Conservation (phyloP, 257 asterid species). For the Scutellaria barbata region DNA sequence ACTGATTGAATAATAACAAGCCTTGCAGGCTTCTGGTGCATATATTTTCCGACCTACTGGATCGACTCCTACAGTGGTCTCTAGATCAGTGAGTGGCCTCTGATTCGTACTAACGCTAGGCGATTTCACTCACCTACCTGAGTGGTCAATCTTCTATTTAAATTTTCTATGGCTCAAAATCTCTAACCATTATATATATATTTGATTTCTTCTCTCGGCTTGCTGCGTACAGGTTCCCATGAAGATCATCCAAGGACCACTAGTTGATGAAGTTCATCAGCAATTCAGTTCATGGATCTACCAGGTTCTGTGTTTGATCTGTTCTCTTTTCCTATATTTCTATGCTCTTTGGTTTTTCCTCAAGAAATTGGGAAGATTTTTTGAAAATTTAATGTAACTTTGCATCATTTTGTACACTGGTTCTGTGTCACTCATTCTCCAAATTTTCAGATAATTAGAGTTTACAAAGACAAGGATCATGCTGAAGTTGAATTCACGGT, state of each 20-base stretch:
- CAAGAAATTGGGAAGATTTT: background rate
- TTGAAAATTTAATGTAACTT: constrained; percentile 8
- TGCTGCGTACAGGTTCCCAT: constrained; percentile 58
- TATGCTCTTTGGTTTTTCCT: constrained; percentile 2
- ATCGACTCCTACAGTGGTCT: constrained; percentile 56
- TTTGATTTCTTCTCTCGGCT: constrained; percentile 1
- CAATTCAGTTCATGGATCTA: constrained; percentile 77
- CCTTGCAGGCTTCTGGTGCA: constrained; percentile 78
- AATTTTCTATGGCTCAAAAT: constrained; percentile 18
- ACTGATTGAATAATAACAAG: constrained; percentile 28
- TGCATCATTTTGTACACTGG: background rate
- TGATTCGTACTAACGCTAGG: background rate
- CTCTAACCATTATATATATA: background rate
- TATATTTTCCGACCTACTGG: constrained; percentile 82
- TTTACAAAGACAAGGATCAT: constrained; percentile 80
- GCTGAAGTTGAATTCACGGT: constrained; percentile 92
- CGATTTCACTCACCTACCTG: background rate
- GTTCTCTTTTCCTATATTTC: background rate
- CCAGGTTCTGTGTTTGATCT: constrained; percentile 55
- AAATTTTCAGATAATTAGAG: constrained; percentile 65
- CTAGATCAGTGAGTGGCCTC: constrained; percentile 62
- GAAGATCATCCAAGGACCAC: constrained; percentile 70
- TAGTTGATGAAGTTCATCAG: constrained; percentile 88
- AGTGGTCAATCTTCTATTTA: constrained; percentile 20
- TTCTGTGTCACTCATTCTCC: constrained; percentile 7